Conservation (phyloP, 2,329 filamentous ascomycete genomes). For the Diaporthe sp. region DNA sequence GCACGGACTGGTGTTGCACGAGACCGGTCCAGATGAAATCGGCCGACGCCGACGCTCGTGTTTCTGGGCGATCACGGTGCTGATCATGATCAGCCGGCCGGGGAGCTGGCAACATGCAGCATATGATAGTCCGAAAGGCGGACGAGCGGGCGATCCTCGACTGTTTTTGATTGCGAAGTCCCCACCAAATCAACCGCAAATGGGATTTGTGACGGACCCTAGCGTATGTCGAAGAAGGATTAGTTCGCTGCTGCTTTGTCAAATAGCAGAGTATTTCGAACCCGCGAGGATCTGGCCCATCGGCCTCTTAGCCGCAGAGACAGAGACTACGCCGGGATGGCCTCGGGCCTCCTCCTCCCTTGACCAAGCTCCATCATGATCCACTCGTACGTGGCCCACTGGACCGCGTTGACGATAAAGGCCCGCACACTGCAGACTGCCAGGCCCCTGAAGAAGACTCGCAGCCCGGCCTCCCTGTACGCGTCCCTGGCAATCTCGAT, state of each 20-base stretch:
- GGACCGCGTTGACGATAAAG: slow-evolving; percentile 92
- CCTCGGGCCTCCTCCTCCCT: slow-evolving; percentile 42
- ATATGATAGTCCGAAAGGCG: background rate
- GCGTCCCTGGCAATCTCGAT: slow-evolving; percentile 74
- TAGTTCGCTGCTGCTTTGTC: background rate
- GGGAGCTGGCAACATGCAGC: background rate
- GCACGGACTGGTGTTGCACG: too few species aligned
- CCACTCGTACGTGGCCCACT: slow-evolving; percentile 94
- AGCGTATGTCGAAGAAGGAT: too few species aligned
- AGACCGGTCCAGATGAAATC: background rate
- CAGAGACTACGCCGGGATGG: background rate
- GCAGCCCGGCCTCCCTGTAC: slow-evolving; percentile 73
- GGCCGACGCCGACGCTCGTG: background rate
- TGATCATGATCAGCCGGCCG: background rate
- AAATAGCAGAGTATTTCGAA: background rate
- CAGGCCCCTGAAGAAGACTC: slow-evolving; percentile 79
- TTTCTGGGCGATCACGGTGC: background rate
- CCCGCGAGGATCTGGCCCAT: background rate
- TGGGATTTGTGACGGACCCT: background rate
- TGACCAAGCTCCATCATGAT: slow-evolving; percentile 74
- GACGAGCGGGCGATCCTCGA: background rate
- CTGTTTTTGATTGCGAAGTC: too few species aligned
- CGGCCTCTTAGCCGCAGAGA: background rate
- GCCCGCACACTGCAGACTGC: slow-evolving; percentile 86
- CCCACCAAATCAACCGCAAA: background rate